Evolutionary conservation across 2,329 filamentous ascomycete species (phyloP).

Genomic region (Samsoniella hepiali): DNA sequence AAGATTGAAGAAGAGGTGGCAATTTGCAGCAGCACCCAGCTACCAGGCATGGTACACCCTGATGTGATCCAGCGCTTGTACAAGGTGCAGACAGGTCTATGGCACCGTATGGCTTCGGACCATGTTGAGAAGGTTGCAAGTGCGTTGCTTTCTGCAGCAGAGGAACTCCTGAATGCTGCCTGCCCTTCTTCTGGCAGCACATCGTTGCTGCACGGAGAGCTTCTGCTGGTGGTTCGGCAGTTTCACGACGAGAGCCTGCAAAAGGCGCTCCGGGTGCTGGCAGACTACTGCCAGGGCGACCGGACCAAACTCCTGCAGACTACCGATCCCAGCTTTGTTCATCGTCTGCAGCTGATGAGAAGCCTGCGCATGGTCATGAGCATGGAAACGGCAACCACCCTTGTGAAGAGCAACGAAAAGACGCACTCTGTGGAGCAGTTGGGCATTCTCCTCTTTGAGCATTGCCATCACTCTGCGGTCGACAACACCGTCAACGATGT

Average conservation of each 20-base stretch:
- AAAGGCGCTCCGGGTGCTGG: constrained; percentile 18
- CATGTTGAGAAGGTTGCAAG: constrained; percentile 27
- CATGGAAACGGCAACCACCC: not conserved
- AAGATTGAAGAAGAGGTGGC: constrained; percentile 24
- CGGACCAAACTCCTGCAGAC: constrained; percentile 25
- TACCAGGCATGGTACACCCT: constrained; percentile 33
- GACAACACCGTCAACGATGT: constrained; percentile 33
- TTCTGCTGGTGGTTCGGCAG: constrained; percentile 13
- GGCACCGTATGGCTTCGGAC: constrained; percentile 26
- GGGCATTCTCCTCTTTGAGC: constrained; percentile 14
- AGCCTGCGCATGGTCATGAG: constrained; percentile 23
- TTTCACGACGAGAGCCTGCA: constrained; percentile 6
- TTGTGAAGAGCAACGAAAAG: not conserved
- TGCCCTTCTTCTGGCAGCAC: constrained; percentile 21
- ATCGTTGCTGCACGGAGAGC: constrained; percentile 20
- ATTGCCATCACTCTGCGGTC: constrained; percentile 17
- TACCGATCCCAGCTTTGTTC: constrained; percentile 25
- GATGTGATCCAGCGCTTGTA: constrained; percentile 31
- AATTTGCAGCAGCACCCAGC: constrained; percentile 29
- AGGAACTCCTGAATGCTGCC: constrained; percentile 20
- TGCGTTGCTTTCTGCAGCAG: constrained; percentile 21
- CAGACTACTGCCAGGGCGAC: constrained; percentile 8
- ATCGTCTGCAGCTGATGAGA: constrained; percentile 24
- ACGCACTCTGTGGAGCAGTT: not conserved
- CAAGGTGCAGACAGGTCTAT: constrained; percentile 31